Percentiles rank a stretch among this genome's conserved stretches.
These are phyloP conservation scores for Plasmodium cynomolgi DNA, from an alignment of 169 alveolate genomes.

Conservation along the genomic window DNA sequence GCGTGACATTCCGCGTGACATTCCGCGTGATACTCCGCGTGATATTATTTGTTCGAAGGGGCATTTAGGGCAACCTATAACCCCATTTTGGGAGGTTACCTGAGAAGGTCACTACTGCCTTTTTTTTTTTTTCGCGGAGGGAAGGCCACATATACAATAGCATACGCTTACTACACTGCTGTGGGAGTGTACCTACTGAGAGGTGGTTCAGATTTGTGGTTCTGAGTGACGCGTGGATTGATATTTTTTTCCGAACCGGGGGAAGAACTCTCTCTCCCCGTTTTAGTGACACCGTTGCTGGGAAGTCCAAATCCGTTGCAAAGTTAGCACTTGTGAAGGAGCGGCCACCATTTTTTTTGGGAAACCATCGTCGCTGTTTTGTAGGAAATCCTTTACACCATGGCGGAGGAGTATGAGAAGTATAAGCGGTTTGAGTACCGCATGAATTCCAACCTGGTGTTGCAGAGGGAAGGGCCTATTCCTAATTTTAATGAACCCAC, in stretches of 20 bases:
- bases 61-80: not conserved
- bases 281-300: not conserved
- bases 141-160: not conserved
- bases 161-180: not conserved
- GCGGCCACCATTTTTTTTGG: not conserved
- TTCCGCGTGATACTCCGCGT: no score
- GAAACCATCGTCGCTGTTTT: no score
- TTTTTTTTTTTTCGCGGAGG: not conserved
- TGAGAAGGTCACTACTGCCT: no score
- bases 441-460: conserved; percentile 91
- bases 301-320: not conserved
- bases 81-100: not conserved
- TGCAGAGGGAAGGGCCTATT: conserved; percentile 89
- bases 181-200: not conserved
- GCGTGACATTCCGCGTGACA: no score
- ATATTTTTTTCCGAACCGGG: not conserved
- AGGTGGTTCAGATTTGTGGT: not conserved
- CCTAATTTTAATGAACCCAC: conserved; percentile 92
- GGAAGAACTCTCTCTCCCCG: not conserved
- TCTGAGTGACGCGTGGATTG: not conserved
- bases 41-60: not conserved
- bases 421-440: conserved; percentile 94
- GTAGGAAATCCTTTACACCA: conserved; percentile 44
- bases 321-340: not conserved
- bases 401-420: conserved; percentile 95